Percentiles rank a stretch among this genome's conserved stretches.
These are phyloP conservation scores for Penicillium decumbens DNA, from an alignment of 2,329 filamentous ascomycete genomes.

Conservation along the genomic window DNA sequence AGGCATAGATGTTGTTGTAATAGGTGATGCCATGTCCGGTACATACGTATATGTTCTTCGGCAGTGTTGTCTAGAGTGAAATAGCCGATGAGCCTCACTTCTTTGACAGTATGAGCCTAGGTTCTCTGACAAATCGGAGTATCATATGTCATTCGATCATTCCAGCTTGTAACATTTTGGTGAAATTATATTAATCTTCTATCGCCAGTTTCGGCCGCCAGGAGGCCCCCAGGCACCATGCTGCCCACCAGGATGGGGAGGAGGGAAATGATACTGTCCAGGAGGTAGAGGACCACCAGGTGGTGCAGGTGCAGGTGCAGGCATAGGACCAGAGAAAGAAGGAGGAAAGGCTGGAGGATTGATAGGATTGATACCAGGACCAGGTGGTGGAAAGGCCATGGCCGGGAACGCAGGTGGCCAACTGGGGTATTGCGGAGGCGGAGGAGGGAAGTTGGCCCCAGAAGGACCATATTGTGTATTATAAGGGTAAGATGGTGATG, in stretches of 20 bases:
- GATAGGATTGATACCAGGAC: conserved; percentile 15
- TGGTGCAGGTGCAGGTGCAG: conserved; percentile 20
- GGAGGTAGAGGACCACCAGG: conserved; percentile 28
- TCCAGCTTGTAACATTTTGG: neutral
- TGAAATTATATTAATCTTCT: conserved; percentile 8
- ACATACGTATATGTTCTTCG: neutral
- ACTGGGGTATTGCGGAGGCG: conserved; percentile 34
- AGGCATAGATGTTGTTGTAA: conserved; percentile 1
- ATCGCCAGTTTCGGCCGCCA: conserved; percentile 15
- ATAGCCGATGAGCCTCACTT: neutral
- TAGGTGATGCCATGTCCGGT: neutral
- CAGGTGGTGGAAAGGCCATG: conserved; percentile 19
- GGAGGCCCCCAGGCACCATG: conserved; percentile 22
- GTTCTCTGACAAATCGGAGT: neutral
- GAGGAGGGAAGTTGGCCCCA: conserved; percentile 23
- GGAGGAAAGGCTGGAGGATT: conserved; percentile 25
- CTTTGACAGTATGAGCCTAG: too few relatives aligned
- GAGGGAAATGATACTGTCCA: conserved; percentile 33
- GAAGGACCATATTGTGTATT: conserved; percentile 11
- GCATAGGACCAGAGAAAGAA: conserved; percentile 22
- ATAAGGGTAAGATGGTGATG: conserved; percentile 5
- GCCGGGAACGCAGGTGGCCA: conserved; percentile 32
- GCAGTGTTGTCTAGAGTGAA: neutral
- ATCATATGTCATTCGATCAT: neutral
- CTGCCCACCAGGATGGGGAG: conserved; percentile 26